These are phyloP conservation scores for Fusarium sp. DNA, from an alignment of 2,329 filamentous ascomycete species.

Conservation along the genomic window DNA sequence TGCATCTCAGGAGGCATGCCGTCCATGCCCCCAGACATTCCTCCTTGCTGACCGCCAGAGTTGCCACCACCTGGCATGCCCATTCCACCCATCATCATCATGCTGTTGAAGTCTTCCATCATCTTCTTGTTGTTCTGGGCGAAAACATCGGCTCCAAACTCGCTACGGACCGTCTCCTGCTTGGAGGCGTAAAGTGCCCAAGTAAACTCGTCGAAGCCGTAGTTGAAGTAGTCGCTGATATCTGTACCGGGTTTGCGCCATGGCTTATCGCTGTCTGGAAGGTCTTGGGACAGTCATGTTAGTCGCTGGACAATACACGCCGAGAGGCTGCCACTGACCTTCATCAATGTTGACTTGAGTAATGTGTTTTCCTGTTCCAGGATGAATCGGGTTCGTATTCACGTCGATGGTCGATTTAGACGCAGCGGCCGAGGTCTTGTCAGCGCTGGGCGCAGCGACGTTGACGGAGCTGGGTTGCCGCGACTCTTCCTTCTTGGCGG, in stretches of 20 bases:
- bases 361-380: slow-evolving; percentile 82
- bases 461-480: slow-evolving; percentile 47
- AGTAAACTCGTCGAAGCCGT: slow-evolving; percentile 98
- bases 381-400: slow-evolving; percentile 82
- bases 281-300: slow-evolving; percentile 56
- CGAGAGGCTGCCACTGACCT: slow-evolving; percentile 52
- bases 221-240: slow-evolving; percentile 98
- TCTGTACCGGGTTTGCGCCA: slow-evolving; percentile 96
- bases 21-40: slow-evolving; percentile 66
- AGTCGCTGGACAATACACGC: background rate
- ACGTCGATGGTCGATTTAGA: slow-evolving; percentile 87
- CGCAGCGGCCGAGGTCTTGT: slow-evolving; percentile 71
- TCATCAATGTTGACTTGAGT: slow-evolving; percentile 80
- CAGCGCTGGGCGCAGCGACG: slow-evolving; percentile 58
- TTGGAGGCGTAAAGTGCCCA: slow-evolving; percentile 95
- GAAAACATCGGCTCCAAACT: slow-evolving; percentile 75
- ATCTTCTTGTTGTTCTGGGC: slow-evolving; percentile 80
- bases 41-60: slow-evolving; percentile 48
- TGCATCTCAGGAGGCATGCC: slow-evolving; percentile 75
- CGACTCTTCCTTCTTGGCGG: slow-evolving; percentile 59
- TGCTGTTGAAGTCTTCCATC: slow-evolving; percentile 74
- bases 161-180: slow-evolving; percentile 80
- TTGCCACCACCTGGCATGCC: slow-evolving; percentile 54
- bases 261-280: slow-evolving; percentile 86
- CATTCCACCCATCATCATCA: slow-evolving; percentile 72